Conservation (phyloP, 352 stramenopile species). For the Globisporangium megalacanthum region DNA sequence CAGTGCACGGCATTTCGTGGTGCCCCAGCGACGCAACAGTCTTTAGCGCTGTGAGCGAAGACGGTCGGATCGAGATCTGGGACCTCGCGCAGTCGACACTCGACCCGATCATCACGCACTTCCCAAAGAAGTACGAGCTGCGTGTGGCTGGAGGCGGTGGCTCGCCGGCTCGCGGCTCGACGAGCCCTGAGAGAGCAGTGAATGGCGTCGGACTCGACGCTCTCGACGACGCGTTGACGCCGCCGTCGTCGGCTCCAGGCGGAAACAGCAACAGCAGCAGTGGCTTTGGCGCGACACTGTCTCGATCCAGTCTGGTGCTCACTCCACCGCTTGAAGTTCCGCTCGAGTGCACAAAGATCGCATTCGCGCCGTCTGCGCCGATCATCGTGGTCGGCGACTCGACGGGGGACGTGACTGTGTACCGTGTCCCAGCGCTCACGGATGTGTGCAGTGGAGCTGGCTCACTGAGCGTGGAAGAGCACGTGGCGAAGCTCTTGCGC, state of each 20-base stretch:
- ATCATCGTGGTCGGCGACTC: conserved; percentile 77
- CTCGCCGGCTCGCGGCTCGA: conserved; percentile 1
- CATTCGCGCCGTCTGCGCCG: conserved; percentile 61
- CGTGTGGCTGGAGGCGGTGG: conserved; percentile 4
- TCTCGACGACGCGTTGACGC: conserved; percentile 4
- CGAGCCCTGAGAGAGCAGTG: conserved; percentile 1
- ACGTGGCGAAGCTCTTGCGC: conserved; percentile 42
- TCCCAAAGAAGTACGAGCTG: conserved; percentile 50
- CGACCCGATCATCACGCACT: conserved; percentile 77
- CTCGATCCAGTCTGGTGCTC: not conserved
- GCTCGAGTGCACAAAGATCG: conserved; percentile 63
- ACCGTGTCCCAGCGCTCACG: conserved; percentile 46
- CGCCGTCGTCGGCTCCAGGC: not conserved
- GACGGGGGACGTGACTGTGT: conserved; percentile 68
- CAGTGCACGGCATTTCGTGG: conserved; percentile 84
- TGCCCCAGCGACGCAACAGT: conserved; percentile 77
- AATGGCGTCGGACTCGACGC: conserved; percentile 2
- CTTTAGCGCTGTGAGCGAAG: conserved; percentile 82
- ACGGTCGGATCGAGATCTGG: conserved; percentile 91
- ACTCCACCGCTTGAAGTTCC: conserved; percentile 24
- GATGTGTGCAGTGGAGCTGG: conserved; percentile 11
- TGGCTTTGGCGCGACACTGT: conserved; percentile 4
- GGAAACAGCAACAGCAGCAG: not conserved
- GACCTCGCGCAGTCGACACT: conserved; percentile 80
- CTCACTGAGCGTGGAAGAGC: conserved; percentile 35